Conservation (phyloP, 2,329 filamentous ascomycete genomes). For the Hortaea werneckii region DNA sequence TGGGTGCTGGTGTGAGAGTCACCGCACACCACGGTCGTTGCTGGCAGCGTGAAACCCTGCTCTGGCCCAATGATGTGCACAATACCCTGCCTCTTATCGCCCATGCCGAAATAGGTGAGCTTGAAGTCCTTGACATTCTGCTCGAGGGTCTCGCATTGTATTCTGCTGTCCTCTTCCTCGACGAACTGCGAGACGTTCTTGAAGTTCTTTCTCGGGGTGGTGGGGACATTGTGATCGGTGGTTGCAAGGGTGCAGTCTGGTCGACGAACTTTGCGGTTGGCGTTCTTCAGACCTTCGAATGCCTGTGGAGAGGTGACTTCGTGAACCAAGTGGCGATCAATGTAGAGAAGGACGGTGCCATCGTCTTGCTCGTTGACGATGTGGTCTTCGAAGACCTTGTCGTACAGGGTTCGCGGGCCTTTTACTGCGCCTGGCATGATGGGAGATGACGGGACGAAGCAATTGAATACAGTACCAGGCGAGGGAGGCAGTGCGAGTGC, state of each 20-base stretch:
- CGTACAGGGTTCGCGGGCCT: slow-evolving; percentile 64
- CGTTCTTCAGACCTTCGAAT: slow-evolving; percentile 89
- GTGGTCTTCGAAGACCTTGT: slow-evolving; percentile 93
- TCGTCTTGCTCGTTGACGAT: slow-evolving; percentile 92
- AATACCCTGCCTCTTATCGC: slow-evolving; percentile 93
- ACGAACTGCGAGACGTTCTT: slow-evolving; percentile 93
- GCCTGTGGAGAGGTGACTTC: slow-evolving; percentile 99
- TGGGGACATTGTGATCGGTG: slow-evolving; percentile 95
- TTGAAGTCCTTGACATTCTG: slow-evolving; percentile 96
- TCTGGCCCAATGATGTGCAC: slow-evolving; percentile 98
- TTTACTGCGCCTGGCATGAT: slow-evolving; percentile 18
- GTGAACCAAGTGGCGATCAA: slow-evolving; percentile 92
- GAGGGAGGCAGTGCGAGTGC: too few relatives aligned
- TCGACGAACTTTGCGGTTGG: slow-evolving; percentile 74
- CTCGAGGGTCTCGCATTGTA: slow-evolving; percentile 91
- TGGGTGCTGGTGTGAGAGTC: slow-evolving; percentile 98
- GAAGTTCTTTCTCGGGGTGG: slow-evolving; percentile 77
- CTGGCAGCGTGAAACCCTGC: slow-evolving; percentile 95
- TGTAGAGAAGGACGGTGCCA: slow-evolving; percentile 86
- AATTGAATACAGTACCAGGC: not conserved
- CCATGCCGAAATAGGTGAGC: slow-evolving; percentile 92
- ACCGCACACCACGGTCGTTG: slow-evolving; percentile 92
- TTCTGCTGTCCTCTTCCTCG: slow-evolving; percentile 82
- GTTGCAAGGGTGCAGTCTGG: slow-evolving; percentile 96
- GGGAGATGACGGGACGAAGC: not conserved